Evolutionary conservation across 495 filamentous ascomycete species (phyloP), one percentile per base, ranked within the genome.

Genomic region (Elasticomyces elasticus): DNA sequence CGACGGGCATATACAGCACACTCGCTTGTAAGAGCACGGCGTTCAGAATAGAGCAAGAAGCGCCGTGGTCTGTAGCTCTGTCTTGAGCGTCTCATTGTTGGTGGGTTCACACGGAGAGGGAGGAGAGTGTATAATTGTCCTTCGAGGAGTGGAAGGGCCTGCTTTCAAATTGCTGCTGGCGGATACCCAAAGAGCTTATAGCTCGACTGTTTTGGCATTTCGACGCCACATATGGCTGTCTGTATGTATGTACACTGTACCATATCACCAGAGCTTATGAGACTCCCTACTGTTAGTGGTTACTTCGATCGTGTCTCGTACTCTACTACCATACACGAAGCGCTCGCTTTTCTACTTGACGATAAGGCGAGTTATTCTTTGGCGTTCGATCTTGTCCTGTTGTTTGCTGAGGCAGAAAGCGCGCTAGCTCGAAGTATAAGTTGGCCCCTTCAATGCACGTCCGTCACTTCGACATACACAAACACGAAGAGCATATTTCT

Each of bases 141-240:
- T n/a, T 10, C 2, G 45, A 6, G 24, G 24, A 5, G 24, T 2
- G 25, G 45, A 19, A 3, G 28, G n/a, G 49, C 28, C 10, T 22
- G 24, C 28, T 49, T 49, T 49, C 20, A 22, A 22, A n/a, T 10
- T 19, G 20, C 42, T 5, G 46, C 46, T 51, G 49, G 49, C 49
- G 49, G 49, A 51, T 51, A 51, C 46, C 46, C 46, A 5, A 49
- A 49, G 23, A 33, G 27, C 10, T 27, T 15, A 5, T 2, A 13
- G 46, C 46, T 49, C 46, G 46, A 31, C 24, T 49, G 23, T 28
- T 49, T 19, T 49, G 24, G 46, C 42, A 24, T 45, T 23, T 45
- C 15, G 30, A 33, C 12, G 35, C 3, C 35, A 15, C 35, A 15
- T 17, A 3, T 3, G 35, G 2, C 19, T 40, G 35, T 40, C 5